These are phyloP conservation scores for Pythium graminicola DNA, from an alignment of 352 stramenopile genomes.

Conservation along the genomic window DNA sequence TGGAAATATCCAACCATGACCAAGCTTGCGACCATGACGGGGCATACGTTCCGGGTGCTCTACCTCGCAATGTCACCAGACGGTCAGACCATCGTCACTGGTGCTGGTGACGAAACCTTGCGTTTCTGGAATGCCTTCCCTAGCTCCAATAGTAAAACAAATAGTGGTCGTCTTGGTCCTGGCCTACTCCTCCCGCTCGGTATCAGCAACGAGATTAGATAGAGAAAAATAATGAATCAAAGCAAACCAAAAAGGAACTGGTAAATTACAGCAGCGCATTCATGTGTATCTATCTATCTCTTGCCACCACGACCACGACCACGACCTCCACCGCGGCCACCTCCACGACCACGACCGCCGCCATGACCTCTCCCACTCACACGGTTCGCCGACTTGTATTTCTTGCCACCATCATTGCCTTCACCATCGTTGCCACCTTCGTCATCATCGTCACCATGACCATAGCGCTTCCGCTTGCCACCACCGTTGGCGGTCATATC, in stretches of 20 bases:
- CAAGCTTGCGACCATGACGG: conserved; percentile 95
- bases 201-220: conserved; percentile 57
- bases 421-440: conserved; percentile 29
- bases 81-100: conserved; percentile 96
- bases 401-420: conserved; percentile 31
- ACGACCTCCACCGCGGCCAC: conserved; percentile 15
- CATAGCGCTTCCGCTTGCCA: conserved; percentile 58
- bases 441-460: conserved; percentile 46
- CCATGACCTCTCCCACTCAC: conserved; percentile 27
- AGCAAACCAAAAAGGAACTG: neutral
- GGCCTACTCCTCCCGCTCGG: conserved; percentile 55
- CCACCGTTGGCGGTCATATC: conserved; percentile 60
- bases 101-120: conserved; percentile 96
- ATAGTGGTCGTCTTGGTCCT: conserved; percentile 38
- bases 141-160: conserved; percentile 47
- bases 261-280: conserved; percentile 18
- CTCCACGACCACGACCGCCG: conserved; percentile 4
- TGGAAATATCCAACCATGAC: conserved; percentile 96
- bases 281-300: too few species aligned
- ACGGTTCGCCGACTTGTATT: conserved; percentile 77
- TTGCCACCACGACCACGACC: conserved; percentile 17
- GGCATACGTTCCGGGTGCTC: conserved; percentile 94
- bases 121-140: conserved; percentile 98
- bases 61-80: conserved; percentile 97
- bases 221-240: neutral